Evolutionary conservation across 305 asterid species (phyloP).

Genomic region (Ilex paraguariensis): DNA sequence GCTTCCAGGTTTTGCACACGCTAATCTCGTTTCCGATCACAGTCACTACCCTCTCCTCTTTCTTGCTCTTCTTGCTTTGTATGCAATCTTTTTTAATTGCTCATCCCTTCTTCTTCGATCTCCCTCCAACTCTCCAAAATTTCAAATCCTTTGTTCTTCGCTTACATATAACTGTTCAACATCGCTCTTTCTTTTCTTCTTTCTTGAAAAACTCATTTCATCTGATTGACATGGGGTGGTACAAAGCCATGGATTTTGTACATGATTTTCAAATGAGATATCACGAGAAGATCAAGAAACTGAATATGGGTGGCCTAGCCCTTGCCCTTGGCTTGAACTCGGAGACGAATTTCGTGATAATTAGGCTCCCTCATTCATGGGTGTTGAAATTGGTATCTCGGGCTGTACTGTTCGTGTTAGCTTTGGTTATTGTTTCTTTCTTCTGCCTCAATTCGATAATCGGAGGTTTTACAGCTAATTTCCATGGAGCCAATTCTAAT

Average conservation of each 20-base stretch:
- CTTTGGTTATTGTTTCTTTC: constrained; percentile 23
- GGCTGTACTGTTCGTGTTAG: constrained; percentile 20
- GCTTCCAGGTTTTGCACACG: constrained; percentile 51
- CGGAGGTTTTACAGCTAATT: not conserved
- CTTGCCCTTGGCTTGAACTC: not conserved
- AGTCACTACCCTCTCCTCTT: not conserved
- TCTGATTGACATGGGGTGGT: constrained; percentile 3
- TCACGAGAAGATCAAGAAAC: constrained; percentile 8
- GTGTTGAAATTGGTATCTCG: constrained; percentile 19
- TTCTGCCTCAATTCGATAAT: constrained; percentile 15
- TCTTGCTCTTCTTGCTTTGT: not conserved
- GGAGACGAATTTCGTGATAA: constrained; percentile 10
- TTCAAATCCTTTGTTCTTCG: not conserved
- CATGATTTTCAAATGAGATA: constrained; percentile 10
- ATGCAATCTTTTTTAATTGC: not conserved
- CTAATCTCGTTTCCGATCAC: constrained; percentile 10
- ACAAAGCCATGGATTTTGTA: constrained; percentile 14
- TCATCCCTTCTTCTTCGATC: not conserved
- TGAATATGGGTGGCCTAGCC: constrained; percentile 2
- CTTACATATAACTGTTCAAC: not conserved
- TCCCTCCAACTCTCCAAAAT: not conserved
- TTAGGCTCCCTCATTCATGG: constrained; percentile 13
- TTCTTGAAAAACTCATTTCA: not conserved
- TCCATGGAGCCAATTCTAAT: not conserved
- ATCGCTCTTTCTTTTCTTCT: not conserved